Evolutionary conservation across 2,329 filamentous ascomycete species (phyloP).

Genomic region (Tolypocladium inflatum): DNA sequence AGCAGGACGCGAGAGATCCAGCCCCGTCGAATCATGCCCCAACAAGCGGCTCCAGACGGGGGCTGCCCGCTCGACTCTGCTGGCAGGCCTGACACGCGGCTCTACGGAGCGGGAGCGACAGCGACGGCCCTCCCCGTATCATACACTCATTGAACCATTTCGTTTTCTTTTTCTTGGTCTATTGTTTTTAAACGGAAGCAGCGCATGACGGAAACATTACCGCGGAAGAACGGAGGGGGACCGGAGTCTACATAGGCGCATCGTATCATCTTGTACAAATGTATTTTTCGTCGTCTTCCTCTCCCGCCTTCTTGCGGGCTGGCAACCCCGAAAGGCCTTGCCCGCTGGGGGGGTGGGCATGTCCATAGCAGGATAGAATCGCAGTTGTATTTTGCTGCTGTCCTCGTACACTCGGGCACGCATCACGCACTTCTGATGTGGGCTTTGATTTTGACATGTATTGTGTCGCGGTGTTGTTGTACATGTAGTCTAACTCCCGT

Average conservation of each 20-base stretch:
- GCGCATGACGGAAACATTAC: conserved; percentile 9
- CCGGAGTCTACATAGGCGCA: conserved; percentile 15
- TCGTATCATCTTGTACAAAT: conserved; percentile 15
- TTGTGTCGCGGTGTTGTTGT: not conserved
- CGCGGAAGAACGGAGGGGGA: conserved; percentile 11
- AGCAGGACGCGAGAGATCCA: not conserved
- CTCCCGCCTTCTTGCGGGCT: not conserved
- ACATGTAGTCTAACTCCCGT: not conserved
- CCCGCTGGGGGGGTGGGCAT: not conserved
- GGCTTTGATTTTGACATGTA: not conserved
- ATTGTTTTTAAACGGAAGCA: not conserved
- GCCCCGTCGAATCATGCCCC: not conserved
- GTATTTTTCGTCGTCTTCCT: not conserved
- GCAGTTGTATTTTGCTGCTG: conserved; percentile 5
- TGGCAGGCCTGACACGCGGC: not conserved
- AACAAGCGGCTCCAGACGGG: not conserved
- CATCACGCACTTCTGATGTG: not conserved
- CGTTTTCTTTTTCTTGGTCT: not conserved
- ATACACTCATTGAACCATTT: not conserved
- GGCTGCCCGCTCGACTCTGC: not conserved
- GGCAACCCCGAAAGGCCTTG: not conserved
- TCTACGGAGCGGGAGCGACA: not conserved
- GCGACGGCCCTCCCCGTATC: not conserved
- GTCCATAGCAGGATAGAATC: conserved; percentile 16
- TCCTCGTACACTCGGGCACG: not conserved